phyloP scores from a whole-genome alignment of 192 early-diverging fungal genomes.

The Chytriomyces sp. region DNA sequence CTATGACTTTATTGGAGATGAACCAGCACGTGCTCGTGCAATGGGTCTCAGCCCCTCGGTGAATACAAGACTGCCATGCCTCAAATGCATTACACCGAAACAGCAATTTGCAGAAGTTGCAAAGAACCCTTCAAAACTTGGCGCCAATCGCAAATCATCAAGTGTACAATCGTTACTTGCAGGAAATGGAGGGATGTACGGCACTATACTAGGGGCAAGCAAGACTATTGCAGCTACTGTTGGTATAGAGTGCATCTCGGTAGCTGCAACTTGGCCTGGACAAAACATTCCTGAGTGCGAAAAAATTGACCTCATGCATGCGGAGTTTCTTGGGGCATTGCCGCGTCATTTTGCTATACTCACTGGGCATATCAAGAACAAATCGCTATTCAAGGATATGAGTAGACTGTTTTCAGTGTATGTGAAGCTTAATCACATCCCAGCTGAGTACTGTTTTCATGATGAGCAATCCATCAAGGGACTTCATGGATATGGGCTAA shows the following conservation, averaged over 20 bases:
- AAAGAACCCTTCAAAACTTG: not conserved
- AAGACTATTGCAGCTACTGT: not conserved
- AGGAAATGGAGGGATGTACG: not conserved
- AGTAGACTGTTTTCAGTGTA: not conserved
- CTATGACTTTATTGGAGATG: not conserved
- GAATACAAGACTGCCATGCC: not conserved
- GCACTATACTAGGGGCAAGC: not conserved
- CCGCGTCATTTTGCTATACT: not conserved
- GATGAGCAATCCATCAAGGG: not conserved
- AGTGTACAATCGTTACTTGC: not conserved
- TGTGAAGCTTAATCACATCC: not conserved
- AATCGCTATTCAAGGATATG: not conserved
- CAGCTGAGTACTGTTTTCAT: not conserved
- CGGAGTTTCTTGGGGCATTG: not conserved
- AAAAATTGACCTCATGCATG: conserved; percentile 1
- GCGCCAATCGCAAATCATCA: not conserved
- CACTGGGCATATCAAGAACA: not conserved
- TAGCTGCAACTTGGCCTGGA: not conserved
- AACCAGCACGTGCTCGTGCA: not conserved
- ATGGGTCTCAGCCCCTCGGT: not conserved
- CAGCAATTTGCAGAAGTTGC: not conserved
- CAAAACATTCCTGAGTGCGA: not conserved
- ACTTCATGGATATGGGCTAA: not conserved
- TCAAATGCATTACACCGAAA: not conserved
- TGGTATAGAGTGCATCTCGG: not conserved